phyloP scores from a whole-genome alignment of 2,329 filamentous ascomycete genomes.

The Diaporthe sp. region DNA sequence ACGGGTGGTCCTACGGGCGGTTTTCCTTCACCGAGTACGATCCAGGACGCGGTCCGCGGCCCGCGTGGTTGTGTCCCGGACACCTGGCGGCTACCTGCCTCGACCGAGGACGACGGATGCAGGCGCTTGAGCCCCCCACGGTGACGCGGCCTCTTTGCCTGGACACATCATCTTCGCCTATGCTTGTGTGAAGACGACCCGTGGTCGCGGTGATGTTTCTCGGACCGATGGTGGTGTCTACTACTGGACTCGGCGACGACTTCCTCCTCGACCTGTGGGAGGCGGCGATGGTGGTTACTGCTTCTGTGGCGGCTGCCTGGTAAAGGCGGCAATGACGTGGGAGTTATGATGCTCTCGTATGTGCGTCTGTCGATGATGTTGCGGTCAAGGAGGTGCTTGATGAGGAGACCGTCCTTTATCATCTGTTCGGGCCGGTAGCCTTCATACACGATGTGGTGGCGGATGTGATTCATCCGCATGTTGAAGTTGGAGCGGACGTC shows the following conservation, averaged over 20 bases:
- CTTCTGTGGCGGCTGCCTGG: neutral
- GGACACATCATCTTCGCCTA: neutral
- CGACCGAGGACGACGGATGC: neutral
- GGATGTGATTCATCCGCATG: conserved; percentile 65
- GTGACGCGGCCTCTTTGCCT: neutral
- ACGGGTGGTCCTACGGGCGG: neutral
- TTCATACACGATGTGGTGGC: conserved; percentile 56
- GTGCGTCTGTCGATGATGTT: conserved; percentile 47
- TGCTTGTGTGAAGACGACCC: neutral
- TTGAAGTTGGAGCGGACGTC: conserved; percentile 50
- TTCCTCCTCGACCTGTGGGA: conserved; percentile 25
- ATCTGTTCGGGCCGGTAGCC: conserved; percentile 44
- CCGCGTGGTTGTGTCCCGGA: conserved; percentile 9
- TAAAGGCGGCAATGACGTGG: neutral
- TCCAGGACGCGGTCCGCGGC: conserved; percentile 8
- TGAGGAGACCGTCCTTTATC: conserved; percentile 57
- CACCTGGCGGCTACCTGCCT: neutral
- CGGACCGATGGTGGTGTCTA: neutral
- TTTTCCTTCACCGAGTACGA: neutral
- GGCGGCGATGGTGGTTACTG: neutral
- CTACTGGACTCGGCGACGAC: conserved; percentile 11
- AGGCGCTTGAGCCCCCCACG: neutral
- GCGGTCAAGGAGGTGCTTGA: conserved; percentile 53
- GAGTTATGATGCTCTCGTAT: conserved; percentile 2
- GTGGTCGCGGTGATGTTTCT: neutral